A percentile compares a stretch with the other conserved stretches of the same genome.
These are phyloP conservation scores for Lojkania enalia DNA, from an alignment of 2,329 filamentous ascomycete species.

Conservation along the genomic window DNA sequence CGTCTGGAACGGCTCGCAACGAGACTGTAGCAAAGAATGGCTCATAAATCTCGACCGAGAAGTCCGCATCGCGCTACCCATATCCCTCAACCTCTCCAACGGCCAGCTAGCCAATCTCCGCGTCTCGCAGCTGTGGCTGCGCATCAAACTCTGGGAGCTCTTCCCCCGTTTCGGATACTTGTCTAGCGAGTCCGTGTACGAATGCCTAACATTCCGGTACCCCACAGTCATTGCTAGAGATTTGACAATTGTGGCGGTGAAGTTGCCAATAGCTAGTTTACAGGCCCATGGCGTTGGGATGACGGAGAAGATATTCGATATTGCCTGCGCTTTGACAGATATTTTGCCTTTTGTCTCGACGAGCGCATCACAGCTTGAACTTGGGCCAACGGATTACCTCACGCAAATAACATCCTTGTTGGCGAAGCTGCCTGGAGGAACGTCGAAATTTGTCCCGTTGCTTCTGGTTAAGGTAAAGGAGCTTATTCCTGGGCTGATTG, in stretches of 20 bases:
- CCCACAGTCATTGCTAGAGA: constrained; percentile 66
- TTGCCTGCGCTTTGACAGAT: constrained; percentile 34
- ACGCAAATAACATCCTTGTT: constrained; percentile 22
- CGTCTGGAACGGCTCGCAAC: constrained; percentile 68
- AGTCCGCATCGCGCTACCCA: constrained; percentile 59
- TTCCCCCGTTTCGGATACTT: constrained; percentile 59
- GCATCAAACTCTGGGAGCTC: constrained; percentile 66
- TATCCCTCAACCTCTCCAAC: constrained; percentile 54
- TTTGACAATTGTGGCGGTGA: constrained; percentile 50
- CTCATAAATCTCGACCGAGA: constrained; percentile 65
- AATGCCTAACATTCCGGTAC: constrained; percentile 64
- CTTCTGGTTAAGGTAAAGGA: constrained; percentile 33
- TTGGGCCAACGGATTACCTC: constrained; percentile 24
- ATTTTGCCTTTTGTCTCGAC: constrained; percentile 29
- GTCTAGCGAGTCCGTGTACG: constrained; percentile 52
- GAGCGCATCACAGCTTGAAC: constrained; percentile 17
- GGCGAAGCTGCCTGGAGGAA: constrained; percentile 27
- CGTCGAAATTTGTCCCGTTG: constrained; percentile 29
- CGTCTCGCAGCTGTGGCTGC: constrained; percentile 67
- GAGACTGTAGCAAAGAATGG: constrained; percentile 61
- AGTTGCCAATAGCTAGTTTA: constrained; percentile 26
- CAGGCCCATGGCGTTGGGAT: constrained; percentile 35
- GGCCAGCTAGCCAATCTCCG: constrained; percentile 59
- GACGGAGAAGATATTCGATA: constrained; percentile 37
- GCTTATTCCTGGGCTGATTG: constrained; percentile 5